phyloP scores from a whole-genome alignment of 1,284 basidiomycete species.

The Cryptococcus sp. region DNA sequence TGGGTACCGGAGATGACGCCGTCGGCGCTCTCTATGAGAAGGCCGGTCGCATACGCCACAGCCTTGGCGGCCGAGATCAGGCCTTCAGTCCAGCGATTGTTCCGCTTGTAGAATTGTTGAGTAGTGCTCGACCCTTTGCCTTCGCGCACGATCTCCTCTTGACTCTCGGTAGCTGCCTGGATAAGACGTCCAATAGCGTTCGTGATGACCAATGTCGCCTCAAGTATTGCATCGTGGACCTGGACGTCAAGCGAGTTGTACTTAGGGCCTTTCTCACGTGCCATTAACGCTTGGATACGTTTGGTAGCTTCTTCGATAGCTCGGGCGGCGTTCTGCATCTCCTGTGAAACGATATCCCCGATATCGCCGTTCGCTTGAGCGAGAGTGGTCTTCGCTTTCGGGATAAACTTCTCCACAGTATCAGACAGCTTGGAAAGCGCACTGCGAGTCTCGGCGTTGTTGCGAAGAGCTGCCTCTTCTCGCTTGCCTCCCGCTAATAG shows the following conservation, averaged over 20 bases:
- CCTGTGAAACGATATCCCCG: slow-evolving; percentile 92
- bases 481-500: slow-evolving; percentile 73
- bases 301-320: slow-evolving; percentile 93
- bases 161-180: slow-evolving; percentile 92
- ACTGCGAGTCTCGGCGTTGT: slow-evolving; percentile 79
- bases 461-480: slow-evolving; percentile 84
- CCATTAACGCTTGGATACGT: slow-evolving; percentile 85
- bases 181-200: slow-evolving; percentile 93
- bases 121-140: slow-evolving; percentile 86
- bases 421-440: slow-evolving; percentile 84
- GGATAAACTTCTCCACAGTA: slow-evolving; percentile 80
- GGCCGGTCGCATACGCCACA: slow-evolving; percentile 94
- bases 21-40: slow-evolving; percentile 96
- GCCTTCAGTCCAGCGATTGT: slow-evolving; percentile 99
- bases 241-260: slow-evolving; percentile 90
- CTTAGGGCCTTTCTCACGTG: slow-evolving; percentile 75
- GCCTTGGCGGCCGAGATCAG: slow-evolving; percentile 97
- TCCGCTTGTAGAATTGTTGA: slow-evolving; percentile 99
- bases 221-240: slow-evolving; percentile 96
- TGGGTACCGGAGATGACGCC: slow-evolving; percentile 96
- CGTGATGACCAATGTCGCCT: slow-evolving; percentile 91
- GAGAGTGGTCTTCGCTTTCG: slow-evolving; percentile 76
- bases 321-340: slow-evolving; percentile 90
- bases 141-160: slow-evolving; percentile 96
- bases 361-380: slow-evolving; percentile 87